Conservation (phyloP, 345 rosid species). For the Aurinia saxatilis region DNA sequence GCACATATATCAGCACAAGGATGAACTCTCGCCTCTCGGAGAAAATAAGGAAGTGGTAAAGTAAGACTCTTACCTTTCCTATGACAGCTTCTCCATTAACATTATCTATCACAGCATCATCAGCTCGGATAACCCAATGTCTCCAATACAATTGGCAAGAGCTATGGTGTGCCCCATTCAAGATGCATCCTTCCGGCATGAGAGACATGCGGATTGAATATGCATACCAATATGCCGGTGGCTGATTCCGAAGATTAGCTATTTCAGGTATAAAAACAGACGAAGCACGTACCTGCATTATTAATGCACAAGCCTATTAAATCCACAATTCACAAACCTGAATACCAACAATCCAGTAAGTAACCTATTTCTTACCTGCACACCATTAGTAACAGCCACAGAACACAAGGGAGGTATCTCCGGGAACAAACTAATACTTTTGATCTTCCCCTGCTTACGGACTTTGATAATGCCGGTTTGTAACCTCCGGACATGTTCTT, state of each 20-base stretch:
- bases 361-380: slow-evolving; percentile 39
- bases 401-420: slow-evolving; percentile 72
- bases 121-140: slow-evolving; percentile 58
- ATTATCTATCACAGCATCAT: slow-evolving; percentile 36
- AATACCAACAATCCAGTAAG: neutral
- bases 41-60: neutral
- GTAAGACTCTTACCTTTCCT: slow-evolving; percentile 39
- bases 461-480: slow-evolving; percentile 51
- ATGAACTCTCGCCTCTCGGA: too few species aligned
- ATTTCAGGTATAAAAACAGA: slow-evolving; percentile 73
- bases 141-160: slow-evolving; percentile 68
- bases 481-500: slow-evolving; percentile 69
- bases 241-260: slow-evolving; percentile 26
- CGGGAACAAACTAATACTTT: slow-evolving; percentile 61
- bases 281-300: slow-evolving; percentile 64
- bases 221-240: slow-evolving; percentile 39
- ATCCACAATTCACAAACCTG: neutral
- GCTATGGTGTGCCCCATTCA: slow-evolving; percentile 45
- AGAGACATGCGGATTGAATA: slow-evolving; percentile 89
- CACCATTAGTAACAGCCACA: slow-evolving; percentile 68
- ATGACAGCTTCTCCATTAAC: slow-evolving; percentile 60
- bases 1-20: too few species aligned
- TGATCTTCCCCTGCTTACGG: slow-evolving; percentile 29
- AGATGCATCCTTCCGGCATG: slow-evolving; percentile 55
- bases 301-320: neutral